These are phyloP conservation scores for Arthrobotrys conoides DNA, from an alignment of 2,329 filamentous ascomycete species.

Conservation along the genomic window DNA sequence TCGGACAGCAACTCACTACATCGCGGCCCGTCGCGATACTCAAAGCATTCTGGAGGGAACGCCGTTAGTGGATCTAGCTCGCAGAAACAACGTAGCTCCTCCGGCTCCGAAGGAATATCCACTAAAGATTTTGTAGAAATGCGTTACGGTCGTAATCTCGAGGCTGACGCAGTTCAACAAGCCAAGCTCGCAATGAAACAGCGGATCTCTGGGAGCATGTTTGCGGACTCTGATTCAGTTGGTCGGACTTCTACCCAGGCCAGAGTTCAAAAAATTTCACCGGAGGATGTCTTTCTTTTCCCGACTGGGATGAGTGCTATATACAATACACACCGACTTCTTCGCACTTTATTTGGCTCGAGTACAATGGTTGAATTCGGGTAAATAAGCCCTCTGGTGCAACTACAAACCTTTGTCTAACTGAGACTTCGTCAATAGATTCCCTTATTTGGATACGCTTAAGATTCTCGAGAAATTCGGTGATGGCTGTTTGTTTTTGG, in stretches of 20 bases:
- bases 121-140: conserved; percentile 91
- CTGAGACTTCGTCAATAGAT: conserved; percentile 67
- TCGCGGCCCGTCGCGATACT: conserved; percentile 64
- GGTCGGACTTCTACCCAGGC: conserved; percentile 66
- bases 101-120: conserved; percentile 66
- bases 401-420: conserved; percentile 6
- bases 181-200: conserved; percentile 88
- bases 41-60: conserved; percentile 57
- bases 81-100: conserved; percentile 52
- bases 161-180: conserved; percentile 81
- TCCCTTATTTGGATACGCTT: conserved; percentile 95
- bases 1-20: background rate
- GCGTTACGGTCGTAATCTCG: conserved; percentile 91
- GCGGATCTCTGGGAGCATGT: conserved; percentile 88
- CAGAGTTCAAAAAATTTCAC: conserved; percentile 77
- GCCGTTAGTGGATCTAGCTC: conserved; percentile 49
- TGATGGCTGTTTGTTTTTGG: conserved; percentile 89
- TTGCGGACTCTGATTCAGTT: conserved; percentile 70
- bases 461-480: conserved; percentile 97
- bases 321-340: conserved; percentile 84
- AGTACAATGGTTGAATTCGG: conserved; percentile 89
- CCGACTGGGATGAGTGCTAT: conserved; percentile 96
- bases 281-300: conserved; percentile 90
- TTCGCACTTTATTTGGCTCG: conserved; percentile 76
- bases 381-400: conserved; percentile 62